phyloP scores from a whole-genome alignment of 805 yeast species.

The Hanseniaspora singularis region DNA sequence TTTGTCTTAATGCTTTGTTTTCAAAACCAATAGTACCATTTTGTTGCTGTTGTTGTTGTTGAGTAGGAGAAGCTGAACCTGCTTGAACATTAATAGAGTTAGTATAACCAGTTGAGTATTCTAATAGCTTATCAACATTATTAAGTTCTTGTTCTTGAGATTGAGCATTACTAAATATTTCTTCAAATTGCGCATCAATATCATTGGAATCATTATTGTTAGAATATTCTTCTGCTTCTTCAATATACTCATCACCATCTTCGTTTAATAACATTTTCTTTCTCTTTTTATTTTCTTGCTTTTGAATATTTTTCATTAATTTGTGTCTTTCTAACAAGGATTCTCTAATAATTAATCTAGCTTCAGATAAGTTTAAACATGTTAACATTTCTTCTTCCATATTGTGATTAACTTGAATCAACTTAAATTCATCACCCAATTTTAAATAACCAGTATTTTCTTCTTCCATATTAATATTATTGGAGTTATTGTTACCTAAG shows the following conservation, averaged over 20 bases:
- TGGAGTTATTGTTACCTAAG: not conserved
- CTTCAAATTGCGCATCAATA: conserved; percentile 17
- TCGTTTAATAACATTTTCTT: conserved; percentile 23
- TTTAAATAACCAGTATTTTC: conserved; percentile 82
- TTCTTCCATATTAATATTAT: conserved; percentile 57
- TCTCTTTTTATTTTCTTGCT: conserved; percentile 28
- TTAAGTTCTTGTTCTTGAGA: conserved; percentile 35
- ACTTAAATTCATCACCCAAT: conserved; percentile 85
- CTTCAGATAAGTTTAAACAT: conserved; percentile 79
- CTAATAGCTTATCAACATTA: conserved; percentile 26
- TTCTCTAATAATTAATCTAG: conserved; percentile 78
- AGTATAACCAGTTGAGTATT: conserved; percentile 25
- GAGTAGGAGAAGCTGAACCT: conserved; percentile 13
- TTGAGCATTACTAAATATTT: conserved; percentile 35
- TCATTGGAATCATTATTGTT: conserved; percentile 23
- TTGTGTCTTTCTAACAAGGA: conserved; percentile 67
- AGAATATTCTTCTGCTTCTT: too few relatives aligned
- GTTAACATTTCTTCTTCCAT: conserved; percentile 68
- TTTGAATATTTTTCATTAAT: conserved; percentile 33
- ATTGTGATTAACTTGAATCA: conserved; percentile 65
- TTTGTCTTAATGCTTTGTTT: conserved; percentile 80
- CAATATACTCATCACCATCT: conserved; percentile 17
- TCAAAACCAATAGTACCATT: conserved; percentile 37
- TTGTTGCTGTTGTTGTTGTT: conserved; percentile 11
- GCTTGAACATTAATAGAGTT: conserved; percentile 10